phyloP scores from a whole-genome alignment of 2,329 filamentous ascomycete species.

The Alternaria sp. region DNA sequence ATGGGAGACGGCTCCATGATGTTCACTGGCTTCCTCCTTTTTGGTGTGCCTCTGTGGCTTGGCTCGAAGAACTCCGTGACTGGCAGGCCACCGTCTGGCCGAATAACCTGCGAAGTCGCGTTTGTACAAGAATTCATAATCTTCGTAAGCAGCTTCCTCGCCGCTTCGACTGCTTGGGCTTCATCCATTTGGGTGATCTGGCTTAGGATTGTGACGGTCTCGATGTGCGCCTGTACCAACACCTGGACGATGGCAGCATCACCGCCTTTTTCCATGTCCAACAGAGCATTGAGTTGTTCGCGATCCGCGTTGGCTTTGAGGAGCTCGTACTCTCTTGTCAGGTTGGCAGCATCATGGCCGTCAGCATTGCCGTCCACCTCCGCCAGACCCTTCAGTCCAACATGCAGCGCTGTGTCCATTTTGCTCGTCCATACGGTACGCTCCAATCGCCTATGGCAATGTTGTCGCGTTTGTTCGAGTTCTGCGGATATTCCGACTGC shows the following conservation, averaged over 20 bases:
- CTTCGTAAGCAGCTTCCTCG: slow-evolving; percentile 76
- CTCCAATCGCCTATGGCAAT: slow-evolving; percentile 83
- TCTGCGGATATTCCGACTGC: slow-evolving; percentile 88
- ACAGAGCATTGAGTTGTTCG: slow-evolving; percentile 76
- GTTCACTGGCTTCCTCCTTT: slow-evolving; percentile 64
- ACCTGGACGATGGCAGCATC: slow-evolving; percentile 81
- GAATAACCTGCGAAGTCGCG: slow-evolving; percentile 82
- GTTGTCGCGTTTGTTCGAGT: slow-evolving; percentile 86
- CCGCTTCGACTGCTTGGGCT: slow-evolving; percentile 79
- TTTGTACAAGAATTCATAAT: slow-evolving; percentile 78
- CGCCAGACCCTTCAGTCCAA: slow-evolving; percentile 79
- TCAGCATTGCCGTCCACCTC: slow-evolving; percentile 70
- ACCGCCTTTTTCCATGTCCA: slow-evolving; percentile 82
- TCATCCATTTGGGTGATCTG: slow-evolving; percentile 84
- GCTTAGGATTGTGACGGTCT: slow-evolving; percentile 82
- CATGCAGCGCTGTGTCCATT: slow-evolving; percentile 85
- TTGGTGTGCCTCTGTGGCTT: slow-evolving; percentile 75
- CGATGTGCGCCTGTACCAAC: slow-evolving; percentile 87
- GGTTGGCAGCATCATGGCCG: slow-evolving; percentile 70
- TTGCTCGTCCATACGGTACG: slow-evolving; percentile 86
- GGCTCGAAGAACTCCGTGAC: slow-evolving; percentile 72
- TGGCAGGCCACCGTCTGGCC: slow-evolving; percentile 77
- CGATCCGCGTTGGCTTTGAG: slow-evolving; percentile 82
- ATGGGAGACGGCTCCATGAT: slow-evolving; percentile 57
- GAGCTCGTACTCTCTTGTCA: slow-evolving; percentile 83